These are phyloP conservation scores for Trichothecium roseum DNA, from an alignment of 2,329 filamentous ascomycete species.

Conservation along the genomic window DNA sequence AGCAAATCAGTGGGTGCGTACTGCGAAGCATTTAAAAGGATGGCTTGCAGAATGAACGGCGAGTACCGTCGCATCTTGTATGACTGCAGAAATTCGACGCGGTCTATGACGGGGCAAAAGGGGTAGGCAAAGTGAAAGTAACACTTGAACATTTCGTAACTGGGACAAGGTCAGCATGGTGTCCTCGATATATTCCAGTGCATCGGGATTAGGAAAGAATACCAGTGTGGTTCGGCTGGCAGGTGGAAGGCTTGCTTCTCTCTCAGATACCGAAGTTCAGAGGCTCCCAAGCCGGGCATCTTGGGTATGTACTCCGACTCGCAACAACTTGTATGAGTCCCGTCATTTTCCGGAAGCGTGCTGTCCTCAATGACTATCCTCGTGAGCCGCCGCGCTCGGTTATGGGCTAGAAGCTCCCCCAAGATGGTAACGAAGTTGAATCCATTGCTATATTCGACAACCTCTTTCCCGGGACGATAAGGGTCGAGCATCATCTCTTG, in stretches of 20 bases:
- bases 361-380: slow-evolving; percentile 1
- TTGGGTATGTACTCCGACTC: background rate
- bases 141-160: background rate
- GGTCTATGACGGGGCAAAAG: slow-evolving; percentile 2
- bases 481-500: no score
- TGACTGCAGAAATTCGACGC: background rate
- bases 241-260: no score
- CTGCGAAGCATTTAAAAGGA: slow-evolving; percentile 1
- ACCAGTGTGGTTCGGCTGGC: no score
- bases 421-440: slow-evolving; percentile 3
- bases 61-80: background rate
- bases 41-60: background rate
- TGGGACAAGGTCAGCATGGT: background rate
- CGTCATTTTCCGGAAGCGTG: slow-evolving; percentile 1
- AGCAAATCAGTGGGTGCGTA: background rate
- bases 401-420: background rate
- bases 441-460: slow-evolving; percentile 2
- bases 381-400: background rate
- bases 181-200: no score
- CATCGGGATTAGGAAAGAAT: no score
- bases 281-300: background rate
- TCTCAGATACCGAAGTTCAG: no score
- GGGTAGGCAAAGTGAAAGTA: slow-evolving; percentile 2
- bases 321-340: background rate
- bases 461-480: no score